Evolutionary conservation across 2,329 filamentous ascomycete genomes (phyloP), one percentile per base, ranked within the genome.

Genomic region (Triangularia setosa): DNA sequence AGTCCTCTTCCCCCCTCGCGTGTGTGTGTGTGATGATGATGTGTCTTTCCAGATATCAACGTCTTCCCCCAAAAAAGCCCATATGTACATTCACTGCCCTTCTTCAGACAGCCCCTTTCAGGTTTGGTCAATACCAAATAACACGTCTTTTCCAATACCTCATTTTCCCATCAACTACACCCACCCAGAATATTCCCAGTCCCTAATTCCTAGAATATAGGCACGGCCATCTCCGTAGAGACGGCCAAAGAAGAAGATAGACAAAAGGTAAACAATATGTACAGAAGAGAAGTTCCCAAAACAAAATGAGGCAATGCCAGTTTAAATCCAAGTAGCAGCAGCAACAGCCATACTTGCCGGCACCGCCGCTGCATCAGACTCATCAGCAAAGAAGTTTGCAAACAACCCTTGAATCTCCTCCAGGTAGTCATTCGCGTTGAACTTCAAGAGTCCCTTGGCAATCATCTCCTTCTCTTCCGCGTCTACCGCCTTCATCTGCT

Each of bases 361-460:
- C 27, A 70, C 40, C 18, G 40, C 18, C 18, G 24, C 1, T 9
- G 30, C 30, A 12, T 40, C 14, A 11, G 40, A 21, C 33, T 59
- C 30, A 16, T 60, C 66, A 53, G 79, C 77, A 73, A 90, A 89
- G 74, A 89, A 87, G 65, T 80, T 83, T 58, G 82, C 77, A 71
- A 90, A 83, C 14, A 96, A 78, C 63, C 84, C 85, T 69, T 91
- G 84, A 64, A 98, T 90, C 74, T 96, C 93, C 54, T 81, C 80
- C 65, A 96, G 79, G 78, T 99, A 99, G 72, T 97, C 93, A 58
- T 92, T 87, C 9, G 91, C 91, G 54, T 83, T 84, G 75, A 92
- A 91, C 71, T 89, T 90, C 72, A 82, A 83, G 5, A 97, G 83
- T 2, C 91, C 92, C 67, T 86, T 87, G 24, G 84, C 81, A 65